Conservation (phyloP, 805 yeast genomes). For the Gaillardinia entomophila region DNA sequence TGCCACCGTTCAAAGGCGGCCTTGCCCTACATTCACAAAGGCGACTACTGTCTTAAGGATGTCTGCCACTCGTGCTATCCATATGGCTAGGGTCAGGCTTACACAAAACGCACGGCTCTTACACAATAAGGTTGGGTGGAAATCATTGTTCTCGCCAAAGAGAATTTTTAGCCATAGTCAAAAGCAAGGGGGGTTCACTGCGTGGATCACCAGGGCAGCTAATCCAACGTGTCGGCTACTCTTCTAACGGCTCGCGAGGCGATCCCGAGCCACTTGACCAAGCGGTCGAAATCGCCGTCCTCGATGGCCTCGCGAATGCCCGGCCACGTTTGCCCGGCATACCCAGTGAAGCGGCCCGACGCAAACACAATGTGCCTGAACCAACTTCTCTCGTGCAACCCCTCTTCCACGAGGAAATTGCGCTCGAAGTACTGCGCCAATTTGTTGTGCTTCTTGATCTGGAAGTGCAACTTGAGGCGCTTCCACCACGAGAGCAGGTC, state of each 20-base stretch:
- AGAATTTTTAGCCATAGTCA: too few relatives aligned
- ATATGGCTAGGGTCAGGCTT: neutral
- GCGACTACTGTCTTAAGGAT: neutral
- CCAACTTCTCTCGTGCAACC: conserved; percentile 50
- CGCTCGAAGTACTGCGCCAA: conserved; percentile 45
- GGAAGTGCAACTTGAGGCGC: conserved; percentile 24
- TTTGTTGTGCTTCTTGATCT: conserved; percentile 29
- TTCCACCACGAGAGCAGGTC: conserved; percentile 31
- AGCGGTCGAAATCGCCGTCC: conserved; percentile 38
- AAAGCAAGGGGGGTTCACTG: too few relatives aligned
- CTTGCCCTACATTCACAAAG: too few relatives aligned
- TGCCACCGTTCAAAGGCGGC: too few relatives aligned
- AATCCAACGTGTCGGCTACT: conserved; percentile 4
- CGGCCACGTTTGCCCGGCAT: conserved; percentile 49
- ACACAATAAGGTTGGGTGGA: conserved; percentile 3
- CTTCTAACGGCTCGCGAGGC: conserved; percentile 32
- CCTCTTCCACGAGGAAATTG: conserved; percentile 42
- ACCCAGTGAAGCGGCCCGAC: conserved; percentile 49
- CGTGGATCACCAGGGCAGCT: conserved; percentile 2
- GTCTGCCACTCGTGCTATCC: neutral
- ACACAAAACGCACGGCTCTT: conserved; percentile 1
- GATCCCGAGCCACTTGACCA: conserved; percentile 40
- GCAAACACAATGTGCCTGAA: conserved; percentile 62
- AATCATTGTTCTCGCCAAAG: too few relatives aligned
- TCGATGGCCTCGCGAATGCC: conserved; percentile 53